These are phyloP conservation scores for Rhodomyrtus tomentosa DNA, from an alignment of 345 rosid species.

Conservation along the genomic window DNA sequence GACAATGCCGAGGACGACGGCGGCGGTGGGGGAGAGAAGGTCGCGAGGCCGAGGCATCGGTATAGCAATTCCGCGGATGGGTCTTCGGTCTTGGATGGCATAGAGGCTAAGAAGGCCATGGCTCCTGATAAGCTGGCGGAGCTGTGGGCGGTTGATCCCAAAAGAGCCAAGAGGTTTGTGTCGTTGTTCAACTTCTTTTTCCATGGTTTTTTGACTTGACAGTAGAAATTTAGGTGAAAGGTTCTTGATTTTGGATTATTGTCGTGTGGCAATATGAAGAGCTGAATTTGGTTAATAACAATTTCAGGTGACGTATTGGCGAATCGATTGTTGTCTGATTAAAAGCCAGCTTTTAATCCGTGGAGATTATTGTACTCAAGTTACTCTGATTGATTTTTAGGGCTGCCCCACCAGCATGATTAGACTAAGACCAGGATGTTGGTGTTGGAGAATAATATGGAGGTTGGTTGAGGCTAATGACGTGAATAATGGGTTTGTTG, in stretches of 20 bases:
- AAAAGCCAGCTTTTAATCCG: not conserved
- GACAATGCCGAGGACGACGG: constrained; percentile 22
- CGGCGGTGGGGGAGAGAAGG: constrained; percentile 5
- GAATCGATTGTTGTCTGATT: not conserved
- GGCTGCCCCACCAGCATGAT: not conserved
- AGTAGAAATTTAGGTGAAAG: not conserved
- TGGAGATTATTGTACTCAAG: not conserved
- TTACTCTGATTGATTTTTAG: not conserved
- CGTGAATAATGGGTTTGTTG: not conserved
- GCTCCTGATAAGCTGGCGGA: constrained; percentile 85
- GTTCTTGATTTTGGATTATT: not conserved
- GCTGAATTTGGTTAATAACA: not conserved
- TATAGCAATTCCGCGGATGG: constrained; percentile 81
- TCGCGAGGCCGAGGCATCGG: constrained; percentile 39
- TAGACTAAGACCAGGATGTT: not conserved
- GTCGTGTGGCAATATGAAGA: not conserved
- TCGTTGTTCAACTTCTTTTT: not conserved
- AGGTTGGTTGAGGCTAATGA: not conserved
- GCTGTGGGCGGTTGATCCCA: constrained; percentile 77
- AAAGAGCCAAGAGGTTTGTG: constrained; percentile 77
- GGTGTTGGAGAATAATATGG: not conserved
- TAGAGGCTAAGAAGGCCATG: constrained; percentile 95
- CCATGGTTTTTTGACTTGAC: not conserved
- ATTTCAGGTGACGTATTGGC: not conserved
- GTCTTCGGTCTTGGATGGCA: constrained; percentile 43